Base-by-base conservation (phyloP, 2,329 filamentous ascomycete species). In the Didymella pomorum region DNA sequence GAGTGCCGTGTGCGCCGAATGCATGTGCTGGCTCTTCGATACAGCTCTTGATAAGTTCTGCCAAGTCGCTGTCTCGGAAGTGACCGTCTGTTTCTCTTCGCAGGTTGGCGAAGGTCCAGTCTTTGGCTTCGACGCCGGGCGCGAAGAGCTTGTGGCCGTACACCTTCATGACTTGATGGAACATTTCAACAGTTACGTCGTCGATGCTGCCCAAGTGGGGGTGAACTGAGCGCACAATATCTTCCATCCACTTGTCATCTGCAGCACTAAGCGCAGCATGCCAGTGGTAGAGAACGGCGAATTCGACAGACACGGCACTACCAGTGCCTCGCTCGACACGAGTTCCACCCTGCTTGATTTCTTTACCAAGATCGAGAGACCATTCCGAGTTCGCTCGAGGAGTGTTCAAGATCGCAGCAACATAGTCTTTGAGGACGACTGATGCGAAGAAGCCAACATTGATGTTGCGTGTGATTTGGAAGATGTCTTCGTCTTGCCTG, bases 271-370 rank as follows among this genome's bases (percentile, higher is more conserved):
- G 90, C 65, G 89, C 88, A 7, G 90, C 92, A 79, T 95, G 92
- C 91, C 91, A 95, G 63, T 92, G 85, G 75, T 96, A 96, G 67
- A 90, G 88, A 10, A 96, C 82, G 71, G 94, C 95, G 81, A 96
- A 96, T 77, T 96, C 92, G 4, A 89, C 90, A 0, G 90, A 93
- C 10, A 93, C 90, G 63, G 89, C 87, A 69, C 94, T 96, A 52
- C 92, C 92, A 0, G 90, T 87, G 50, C 91, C 92, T 16, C 86
- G 63, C 48, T 69, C 68, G 16, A 70, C 83, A 50, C 90, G 87
- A 0, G 87, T 85, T 81, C 5, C 93, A 2, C 84, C 76, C 26
- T 81, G 9, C 82, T 87, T 63, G 81, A 77, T 47, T 68, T 70
- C 82, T 83, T 83, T 37, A 84, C 87, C 79, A 86, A 91, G 91